These are phyloP conservation scores for Lunularia cruciata DNA, from an alignment of 225 moss, liverwort and hornwort species.

Conservation along the genomic window DNA sequence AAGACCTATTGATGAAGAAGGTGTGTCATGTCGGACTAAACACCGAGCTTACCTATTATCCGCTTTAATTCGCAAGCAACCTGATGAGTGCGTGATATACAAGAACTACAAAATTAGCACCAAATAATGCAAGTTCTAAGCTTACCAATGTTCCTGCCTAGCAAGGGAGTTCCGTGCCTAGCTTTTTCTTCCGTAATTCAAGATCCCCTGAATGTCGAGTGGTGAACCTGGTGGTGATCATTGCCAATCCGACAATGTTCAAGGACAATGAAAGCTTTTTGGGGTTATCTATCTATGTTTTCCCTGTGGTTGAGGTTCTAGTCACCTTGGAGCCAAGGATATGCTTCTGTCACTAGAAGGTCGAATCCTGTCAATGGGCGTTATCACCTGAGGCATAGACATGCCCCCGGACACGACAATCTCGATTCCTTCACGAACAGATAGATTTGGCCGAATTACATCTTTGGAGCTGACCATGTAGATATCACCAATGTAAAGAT, in stretches of 20 bases:
- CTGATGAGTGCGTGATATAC: not conserved
- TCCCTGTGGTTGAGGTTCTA: no score
- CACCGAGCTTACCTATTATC: not conserved
- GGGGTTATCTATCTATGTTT: not conserved
- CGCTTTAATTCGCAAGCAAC: not conserved
- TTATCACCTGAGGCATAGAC: constrained; percentile 94
- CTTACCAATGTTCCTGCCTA: not conserved
- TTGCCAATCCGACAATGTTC: not conserved
- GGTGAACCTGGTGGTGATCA: not conserved
- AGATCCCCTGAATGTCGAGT: not conserved
- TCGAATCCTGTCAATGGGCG: constrained; percentile 55
- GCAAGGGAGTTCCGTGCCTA: not conserved
- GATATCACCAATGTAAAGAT: constrained; percentile 97
- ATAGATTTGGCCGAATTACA: constrained; percentile 90
- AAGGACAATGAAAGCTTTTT: no score
- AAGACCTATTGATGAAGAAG: no score
- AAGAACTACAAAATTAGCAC: not conserved
- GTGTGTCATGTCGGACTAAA: not conserved
- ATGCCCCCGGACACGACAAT: constrained; percentile 95
- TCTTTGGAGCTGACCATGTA: constrained; percentile 88
- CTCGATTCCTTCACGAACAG: constrained; percentile 97
- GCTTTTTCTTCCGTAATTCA: not conserved
- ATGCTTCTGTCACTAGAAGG: constrained; percentile 3
- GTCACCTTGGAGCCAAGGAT: not conserved
- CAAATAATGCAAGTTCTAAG: not conserved